These are phyloP conservation scores for Tylopilus plumbeoviolaceoides DNA, from an alignment of 768 basidiomycete species.

Conservation along the genomic window DNA sequence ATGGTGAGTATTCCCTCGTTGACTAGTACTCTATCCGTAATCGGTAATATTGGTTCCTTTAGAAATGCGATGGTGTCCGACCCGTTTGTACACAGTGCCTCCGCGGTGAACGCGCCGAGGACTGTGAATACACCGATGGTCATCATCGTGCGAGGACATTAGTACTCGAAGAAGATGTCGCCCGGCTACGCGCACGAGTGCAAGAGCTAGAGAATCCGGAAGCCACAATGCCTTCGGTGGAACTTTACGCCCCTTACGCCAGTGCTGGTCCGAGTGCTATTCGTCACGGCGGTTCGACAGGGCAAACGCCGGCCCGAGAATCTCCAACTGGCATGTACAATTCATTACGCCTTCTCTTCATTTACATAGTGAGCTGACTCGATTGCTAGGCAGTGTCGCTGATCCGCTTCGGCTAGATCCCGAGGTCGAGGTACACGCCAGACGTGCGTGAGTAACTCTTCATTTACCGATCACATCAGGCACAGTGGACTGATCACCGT, in stretches of 20 bases:
- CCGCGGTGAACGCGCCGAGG: slow-evolving; percentile 54
- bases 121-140: slow-evolving; percentile 70
- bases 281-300: background rate
- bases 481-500: background rate
- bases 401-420: background rate
- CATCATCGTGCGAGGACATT: slow-evolving; percentile 57
- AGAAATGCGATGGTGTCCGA: slow-evolving; percentile 67
- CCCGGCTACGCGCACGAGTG: slow-evolving; percentile 52
- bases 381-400: background rate
- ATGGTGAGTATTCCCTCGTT: slow-evolving; percentile 32
- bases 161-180: slow-evolving; percentile 55
- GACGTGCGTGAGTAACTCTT: slow-evolving; percentile 9
- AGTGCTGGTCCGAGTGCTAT: background rate
- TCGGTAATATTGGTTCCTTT: too few relatives aligned
- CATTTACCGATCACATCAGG: background rate
- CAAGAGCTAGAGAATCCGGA: slow-evolving; percentile 55
- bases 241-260: slow-evolving; percentile 49
- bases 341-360: background rate
- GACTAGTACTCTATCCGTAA: too few relatives aligned
- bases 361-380: background rate
- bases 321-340: slow-evolving; percentile 2
- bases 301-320: background rate
- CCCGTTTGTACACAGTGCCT: slow-evolving; percentile 65
- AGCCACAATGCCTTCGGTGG: slow-evolving; percentile 42
- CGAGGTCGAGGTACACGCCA: background rate